These are phyloP conservation scores for Pseudomicrostroma phylloplanum DNA, from an alignment of 1,284 basidiomycete genomes.

Conservation along the genomic window DNA sequence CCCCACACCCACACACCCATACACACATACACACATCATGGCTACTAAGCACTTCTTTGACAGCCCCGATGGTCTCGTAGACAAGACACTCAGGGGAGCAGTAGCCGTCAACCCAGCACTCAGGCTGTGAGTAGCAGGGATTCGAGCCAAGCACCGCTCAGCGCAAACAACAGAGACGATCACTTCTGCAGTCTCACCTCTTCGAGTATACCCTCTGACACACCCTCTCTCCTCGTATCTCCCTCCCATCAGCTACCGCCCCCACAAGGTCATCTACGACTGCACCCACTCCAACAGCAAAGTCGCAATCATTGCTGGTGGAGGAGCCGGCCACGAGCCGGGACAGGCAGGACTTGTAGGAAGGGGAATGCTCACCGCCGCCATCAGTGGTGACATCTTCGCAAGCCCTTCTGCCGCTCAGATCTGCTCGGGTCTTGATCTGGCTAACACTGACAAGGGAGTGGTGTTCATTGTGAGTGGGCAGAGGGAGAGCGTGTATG, in stretches of 20 bases:
- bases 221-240: background rate
- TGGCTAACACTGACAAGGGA: constrained; percentile 52
- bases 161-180: no score
- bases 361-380: constrained; percentile 52
- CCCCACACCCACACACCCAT: constrained; percentile 28
- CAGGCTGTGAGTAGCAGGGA: constrained; percentile 31
- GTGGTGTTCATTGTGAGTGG: constrained; percentile 39
- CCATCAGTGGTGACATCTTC: constrained; percentile 56
- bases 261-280: constrained; percentile 48
- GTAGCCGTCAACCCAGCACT: constrained; percentile 45
- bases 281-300: constrained; percentile 49
- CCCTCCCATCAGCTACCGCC: constrained; percentile 26
- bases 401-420: constrained; percentile 56
- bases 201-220: background rate
- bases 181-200: no score
- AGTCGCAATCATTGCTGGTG: constrained; percentile 54
- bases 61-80: constrained; percentile 42
- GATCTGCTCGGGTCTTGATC: constrained; percentile 53
- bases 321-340: constrained; percentile 55
- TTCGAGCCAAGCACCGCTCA: background rate
- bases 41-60: constrained; percentile 49
- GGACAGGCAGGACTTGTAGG: constrained; percentile 52
- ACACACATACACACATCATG: constrained; percentile 21
- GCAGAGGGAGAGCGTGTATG: no score
- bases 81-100: constrained; percentile 42